Percentiles rank a stretch among this genome's conserved stretches.
Evolutionary conservation across 345 rosid species (phyloP).

Genomic region (Acer negundo): DNA sequence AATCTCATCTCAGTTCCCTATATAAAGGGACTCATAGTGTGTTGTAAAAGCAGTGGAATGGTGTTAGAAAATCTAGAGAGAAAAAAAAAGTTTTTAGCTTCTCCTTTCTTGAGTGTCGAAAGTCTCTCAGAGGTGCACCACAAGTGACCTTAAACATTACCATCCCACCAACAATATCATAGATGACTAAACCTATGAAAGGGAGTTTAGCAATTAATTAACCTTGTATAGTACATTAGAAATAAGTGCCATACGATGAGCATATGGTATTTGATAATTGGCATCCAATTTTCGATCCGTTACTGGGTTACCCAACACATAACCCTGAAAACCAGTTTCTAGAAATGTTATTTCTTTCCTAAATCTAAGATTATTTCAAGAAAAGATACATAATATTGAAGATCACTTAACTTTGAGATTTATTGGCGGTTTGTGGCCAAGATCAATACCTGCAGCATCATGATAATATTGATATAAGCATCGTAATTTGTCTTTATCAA

Average conservation of each 20-base stretch:
- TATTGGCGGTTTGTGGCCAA: constrained; percentile 25
- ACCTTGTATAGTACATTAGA: constrained; percentile 63
- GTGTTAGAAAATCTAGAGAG: too few species aligned
- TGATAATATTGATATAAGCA: constrained; percentile 10
- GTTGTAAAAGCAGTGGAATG: too few species aligned
- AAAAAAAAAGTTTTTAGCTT: too few species aligned
- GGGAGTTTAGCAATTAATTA: background rate
- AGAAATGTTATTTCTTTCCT: background rate
- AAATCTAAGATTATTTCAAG: background rate
- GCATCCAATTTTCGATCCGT: constrained; percentile 29
- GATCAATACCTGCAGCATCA: constrained; percentile 17
- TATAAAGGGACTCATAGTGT: too few species aligned
- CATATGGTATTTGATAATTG: constrained; percentile 38
- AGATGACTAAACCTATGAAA: background rate
- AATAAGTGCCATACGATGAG: constrained; percentile 55
- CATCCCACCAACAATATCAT: too few species aligned
- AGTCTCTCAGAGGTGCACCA: too few species aligned
- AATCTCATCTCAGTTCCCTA: too few species aligned
- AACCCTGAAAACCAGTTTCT: constrained; percentile 37
- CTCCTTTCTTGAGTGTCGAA: too few species aligned
- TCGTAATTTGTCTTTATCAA: background rate
- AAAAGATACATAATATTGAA: background rate
- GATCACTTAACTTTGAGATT: constrained; percentile 39
- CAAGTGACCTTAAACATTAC: too few species aligned
- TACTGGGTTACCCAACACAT: constrained; percentile 46